These are phyloP conservation scores for Perkinsus chesapeaki DNA, from an alignment of 169 alveolate species.

Conservation along the genomic window DNA sequence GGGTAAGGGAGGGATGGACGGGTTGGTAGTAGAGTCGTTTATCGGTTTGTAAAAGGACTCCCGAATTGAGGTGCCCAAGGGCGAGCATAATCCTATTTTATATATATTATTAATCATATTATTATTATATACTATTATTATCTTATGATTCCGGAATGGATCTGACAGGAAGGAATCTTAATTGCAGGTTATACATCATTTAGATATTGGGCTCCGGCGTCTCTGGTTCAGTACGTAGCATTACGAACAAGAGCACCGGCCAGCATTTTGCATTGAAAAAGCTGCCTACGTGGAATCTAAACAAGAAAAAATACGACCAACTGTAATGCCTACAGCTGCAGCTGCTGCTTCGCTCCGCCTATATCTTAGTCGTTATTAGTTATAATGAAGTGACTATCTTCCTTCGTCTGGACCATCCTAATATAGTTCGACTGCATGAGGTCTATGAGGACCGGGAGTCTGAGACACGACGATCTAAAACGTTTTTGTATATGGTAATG, in stretches of 20 bases:
- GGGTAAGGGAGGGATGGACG: not conserved
- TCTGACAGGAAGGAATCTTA: too few species aligned
- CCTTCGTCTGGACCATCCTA: conserved; percentile 45
- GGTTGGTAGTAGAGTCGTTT: not conserved
- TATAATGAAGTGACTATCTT: not conserved
- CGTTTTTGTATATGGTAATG: conserved; percentile 46
- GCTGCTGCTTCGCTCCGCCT: not conserved
- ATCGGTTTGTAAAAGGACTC: not conserved
- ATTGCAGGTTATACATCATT: not conserved
- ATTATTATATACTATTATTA: too few species aligned
- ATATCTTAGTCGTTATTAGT: not conserved
- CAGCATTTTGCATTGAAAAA: not conserved
- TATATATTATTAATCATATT: too few species aligned
- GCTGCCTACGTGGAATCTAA: not conserved
- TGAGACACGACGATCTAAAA: not conserved
- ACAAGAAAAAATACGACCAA: not conserved
- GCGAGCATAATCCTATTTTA: too few species aligned
- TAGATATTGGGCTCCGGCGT: not conserved
- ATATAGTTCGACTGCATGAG: conserved; percentile 47
- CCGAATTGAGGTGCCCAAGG: too few species aligned
- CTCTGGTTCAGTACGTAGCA: not conserved
- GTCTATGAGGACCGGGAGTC: conserved; percentile 45
- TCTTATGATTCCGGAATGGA: too few species aligned
- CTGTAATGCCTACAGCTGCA: not conserved
- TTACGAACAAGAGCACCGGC: not conserved